These are phyloP conservation scores for Pythium phragmitis DNA, from an alignment of 352 stramenopile species.

Conservation along the genomic window DNA sequence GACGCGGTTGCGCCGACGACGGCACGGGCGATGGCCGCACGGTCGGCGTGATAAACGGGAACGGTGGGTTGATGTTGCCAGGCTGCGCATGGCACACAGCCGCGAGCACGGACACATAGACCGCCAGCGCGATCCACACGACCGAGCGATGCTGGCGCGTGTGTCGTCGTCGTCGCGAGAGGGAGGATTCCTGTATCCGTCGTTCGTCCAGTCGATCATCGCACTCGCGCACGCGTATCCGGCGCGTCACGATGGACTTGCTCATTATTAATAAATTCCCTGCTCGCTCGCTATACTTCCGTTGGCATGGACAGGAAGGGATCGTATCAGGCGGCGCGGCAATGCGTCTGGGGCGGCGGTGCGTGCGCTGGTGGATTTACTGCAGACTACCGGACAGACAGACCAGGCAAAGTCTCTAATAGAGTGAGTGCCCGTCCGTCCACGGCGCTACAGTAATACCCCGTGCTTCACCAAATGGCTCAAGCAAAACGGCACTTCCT, in stretches of 20 bases:
- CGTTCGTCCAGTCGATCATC: background rate
- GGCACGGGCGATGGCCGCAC: background rate
- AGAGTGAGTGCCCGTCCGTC: background rate
- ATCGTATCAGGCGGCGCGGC: background rate
- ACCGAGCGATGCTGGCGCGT: background rate
- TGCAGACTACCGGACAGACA: too few species aligned
- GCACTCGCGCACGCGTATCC: conserved; percentile 14
- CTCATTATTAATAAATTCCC: conserved; percentile 2
- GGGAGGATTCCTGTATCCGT: background rate
- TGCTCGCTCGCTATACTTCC: background rate
- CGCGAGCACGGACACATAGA: background rate
- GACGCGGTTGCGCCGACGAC: background rate
- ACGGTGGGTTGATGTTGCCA: background rate
- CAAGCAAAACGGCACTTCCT: conserved; percentile 2
- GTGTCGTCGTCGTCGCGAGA: background rate
- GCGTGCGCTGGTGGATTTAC: too few species aligned
- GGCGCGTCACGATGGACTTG: conserved; percentile 5
- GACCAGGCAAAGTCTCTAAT: too few species aligned
- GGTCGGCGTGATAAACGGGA: background rate
- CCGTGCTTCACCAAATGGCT: conserved; percentile 2
- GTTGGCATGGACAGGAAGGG: background rate
- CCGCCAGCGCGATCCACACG: conserved; percentile 7
- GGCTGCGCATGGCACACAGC: conserved; percentile 15
- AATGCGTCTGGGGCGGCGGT: too few species aligned
- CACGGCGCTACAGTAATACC: background rate